Evolutionary conservation across 2,329 filamentous ascomycete species (phyloP).

Genomic region (Monosporascus sp.): DNA sequence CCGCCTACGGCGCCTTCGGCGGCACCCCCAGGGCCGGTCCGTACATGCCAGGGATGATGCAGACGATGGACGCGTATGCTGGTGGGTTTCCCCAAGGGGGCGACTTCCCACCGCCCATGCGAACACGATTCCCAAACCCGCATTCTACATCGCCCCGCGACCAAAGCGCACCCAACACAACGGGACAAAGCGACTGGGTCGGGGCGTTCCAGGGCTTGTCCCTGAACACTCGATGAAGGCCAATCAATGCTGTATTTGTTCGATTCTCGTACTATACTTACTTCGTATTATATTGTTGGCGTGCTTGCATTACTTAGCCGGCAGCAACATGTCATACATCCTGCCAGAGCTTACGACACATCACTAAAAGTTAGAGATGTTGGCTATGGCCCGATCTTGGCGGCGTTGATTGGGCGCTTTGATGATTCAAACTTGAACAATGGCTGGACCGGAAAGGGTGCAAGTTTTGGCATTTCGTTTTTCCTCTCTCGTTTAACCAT

Average conservation of each 20-base stretch:
- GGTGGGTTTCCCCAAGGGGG: constrained; percentile 33
- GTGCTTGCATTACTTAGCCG: constrained; percentile 8
- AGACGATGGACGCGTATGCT: constrained; percentile 36
- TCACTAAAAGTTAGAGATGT: constrained; percentile 18
- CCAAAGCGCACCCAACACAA: constrained; percentile 27
- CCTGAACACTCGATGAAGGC: constrained; percentile 54
- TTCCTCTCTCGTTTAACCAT: constrained; percentile 10
- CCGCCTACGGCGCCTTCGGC: constrained; percentile 39
- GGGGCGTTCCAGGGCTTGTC: constrained; percentile 66
- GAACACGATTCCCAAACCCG: constrained; percentile 31
- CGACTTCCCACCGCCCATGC: constrained; percentile 42
- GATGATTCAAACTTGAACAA: constrained; percentile 19
- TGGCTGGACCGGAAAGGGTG: constrained; percentile 13
- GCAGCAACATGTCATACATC: constrained; percentile 1
- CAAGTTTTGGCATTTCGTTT: constrained; percentile 8
- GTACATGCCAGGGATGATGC: constrained; percentile 35
- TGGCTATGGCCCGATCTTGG: constrained; percentile 19
- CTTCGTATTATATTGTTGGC: constrained; percentile 10
- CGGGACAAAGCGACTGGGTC: constrained; percentile 54
- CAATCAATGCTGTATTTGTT: constrained; percentile 10
- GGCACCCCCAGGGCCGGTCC: constrained; percentile 32
- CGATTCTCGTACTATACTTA: constrained; percentile 27
- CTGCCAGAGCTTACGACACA: constrained; percentile 9
- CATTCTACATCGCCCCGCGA: constrained; percentile 26
- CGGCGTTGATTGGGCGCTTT: constrained; percentile 17